These are phyloP conservation scores for Erodium texanum DNA, from an alignment of 441 rosid genomes.

Conservation along the genomic window DNA sequence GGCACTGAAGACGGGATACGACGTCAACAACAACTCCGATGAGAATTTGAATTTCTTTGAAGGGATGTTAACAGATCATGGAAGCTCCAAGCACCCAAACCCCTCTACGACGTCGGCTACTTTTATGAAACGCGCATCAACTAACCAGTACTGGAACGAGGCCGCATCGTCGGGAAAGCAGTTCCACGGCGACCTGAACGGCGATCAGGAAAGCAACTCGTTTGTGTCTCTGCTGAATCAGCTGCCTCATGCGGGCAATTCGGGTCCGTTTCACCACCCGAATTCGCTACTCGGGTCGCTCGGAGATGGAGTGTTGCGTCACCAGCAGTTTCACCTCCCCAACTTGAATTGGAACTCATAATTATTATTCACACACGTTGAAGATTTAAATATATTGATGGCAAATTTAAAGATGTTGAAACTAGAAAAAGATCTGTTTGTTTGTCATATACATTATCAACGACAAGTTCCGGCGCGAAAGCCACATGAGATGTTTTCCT, in stretches of 20 bases:
- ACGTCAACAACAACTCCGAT: neutral
- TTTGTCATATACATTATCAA: too few species aligned
- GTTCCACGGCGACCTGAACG: slow-evolving; percentile 20
- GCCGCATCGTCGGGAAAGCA: slow-evolving; percentile 34
- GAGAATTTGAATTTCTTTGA: slow-evolving; percentile 36
- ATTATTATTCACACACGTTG: too few species aligned
- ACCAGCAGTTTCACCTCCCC: too few species aligned
- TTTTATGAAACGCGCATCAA: neutral
- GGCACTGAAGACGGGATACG: neutral
- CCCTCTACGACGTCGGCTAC: neutral
- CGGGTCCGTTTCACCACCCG: slow-evolving; percentile 31
- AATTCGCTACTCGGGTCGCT: slow-evolving; percentile 38
- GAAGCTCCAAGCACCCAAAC: slow-evolving; percentile 18
- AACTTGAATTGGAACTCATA: too few species aligned
- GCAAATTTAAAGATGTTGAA: too few species aligned
- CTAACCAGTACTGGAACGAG: slow-evolving; percentile 36
- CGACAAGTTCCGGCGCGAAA: too few species aligned
- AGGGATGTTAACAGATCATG: slow-evolving; percentile 32
- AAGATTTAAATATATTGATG: too few species aligned
- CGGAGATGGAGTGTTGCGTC: too few species aligned
- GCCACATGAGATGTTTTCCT: too few species aligned
- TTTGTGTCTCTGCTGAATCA: slow-evolving; percentile 61
- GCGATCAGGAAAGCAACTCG: slow-evolving; percentile 34
- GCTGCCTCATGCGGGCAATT: neutral
- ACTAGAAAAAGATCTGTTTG: too few species aligned